Percentiles rank a stretch among this genome's conserved stretches.
Evolutionary conservation across 2,329 filamentous ascomycete genomes (phyloP).

Genomic region (Fulvia fulva): DNA sequence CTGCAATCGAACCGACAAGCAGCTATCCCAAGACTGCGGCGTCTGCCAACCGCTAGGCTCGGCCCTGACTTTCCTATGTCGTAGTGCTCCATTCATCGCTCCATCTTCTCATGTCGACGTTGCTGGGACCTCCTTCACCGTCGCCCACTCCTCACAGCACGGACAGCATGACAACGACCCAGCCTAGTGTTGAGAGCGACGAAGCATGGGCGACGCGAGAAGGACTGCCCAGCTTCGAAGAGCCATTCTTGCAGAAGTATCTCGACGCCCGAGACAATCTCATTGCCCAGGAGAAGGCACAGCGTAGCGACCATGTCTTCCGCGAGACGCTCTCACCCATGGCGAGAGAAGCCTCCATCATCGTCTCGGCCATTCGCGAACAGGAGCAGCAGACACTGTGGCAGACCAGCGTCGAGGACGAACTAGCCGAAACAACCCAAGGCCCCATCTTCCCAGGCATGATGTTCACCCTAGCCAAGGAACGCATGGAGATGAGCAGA

Average conservation of each 20-base stretch:
- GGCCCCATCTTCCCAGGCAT: conserved; percentile 77
- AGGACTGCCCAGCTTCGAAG: conserved; percentile 46
- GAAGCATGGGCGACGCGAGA: conserved; percentile 40
- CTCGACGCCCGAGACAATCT: conserved; percentile 70
- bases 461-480: conserved; percentile 86
- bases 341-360: conserved; percentile 70
- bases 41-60: neutral
- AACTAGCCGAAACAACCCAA: conserved; percentile 57
- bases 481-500: conserved; percentile 77
- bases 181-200: conserved; percentile 21
- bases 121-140: too few species aligned
- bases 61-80: neutral
- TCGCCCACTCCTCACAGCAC: neutral
- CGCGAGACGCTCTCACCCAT: conserved; percentile 72
- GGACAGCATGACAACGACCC: conserved; percentile 3
- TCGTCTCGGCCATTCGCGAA: conserved; percentile 74
- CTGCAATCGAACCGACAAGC: too few species aligned
- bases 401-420: conserved; percentile 69
- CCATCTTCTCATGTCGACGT: neutral
- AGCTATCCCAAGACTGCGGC: neutral
- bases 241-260: conserved; percentile 81
- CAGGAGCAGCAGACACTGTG: conserved; percentile 73
- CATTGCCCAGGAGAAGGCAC: conserved; percentile 74
- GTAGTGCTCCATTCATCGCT: neutral
- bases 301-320: conserved; percentile 73